Evolutionary conservation across 768 basidiomycete species (phyloP).

Genomic region (Lanmaoa pseudosensibilis): DNA sequence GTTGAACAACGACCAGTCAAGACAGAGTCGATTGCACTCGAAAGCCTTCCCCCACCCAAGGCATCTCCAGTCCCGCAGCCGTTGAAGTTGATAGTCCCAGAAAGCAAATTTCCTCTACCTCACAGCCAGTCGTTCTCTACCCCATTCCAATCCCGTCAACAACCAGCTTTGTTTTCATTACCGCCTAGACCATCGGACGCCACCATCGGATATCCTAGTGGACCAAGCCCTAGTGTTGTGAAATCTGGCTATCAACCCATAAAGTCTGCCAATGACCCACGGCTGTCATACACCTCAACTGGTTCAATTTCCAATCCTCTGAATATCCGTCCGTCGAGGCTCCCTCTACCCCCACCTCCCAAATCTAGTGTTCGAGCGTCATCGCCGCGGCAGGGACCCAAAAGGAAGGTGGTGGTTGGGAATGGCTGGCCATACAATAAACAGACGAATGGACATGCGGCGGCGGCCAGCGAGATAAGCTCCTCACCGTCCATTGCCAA

Average conservation of each 20-base stretch:
- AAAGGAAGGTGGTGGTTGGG: slow-evolving; percentile 41
- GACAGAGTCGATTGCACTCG: slow-evolving; percentile 14
- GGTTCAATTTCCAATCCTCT: slow-evolving; percentile 54
- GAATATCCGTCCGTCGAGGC: slow-evolving; percentile 50
- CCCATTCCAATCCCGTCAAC: slow-evolving; percentile 13
- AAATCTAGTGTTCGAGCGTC: slow-evolving; percentile 11
- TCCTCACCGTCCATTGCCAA: slow-evolving; percentile 21
- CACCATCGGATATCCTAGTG: slow-evolving; percentile 10
- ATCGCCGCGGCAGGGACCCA: slow-evolving; percentile 17
- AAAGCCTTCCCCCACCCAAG: slow-evolving; percentile 14
- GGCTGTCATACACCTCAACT: slow-evolving; percentile 39
- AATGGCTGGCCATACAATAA: slow-evolving; percentile 46
- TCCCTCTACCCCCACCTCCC: slow-evolving; percentile 9
- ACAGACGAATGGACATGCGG: slow-evolving; percentile 29
- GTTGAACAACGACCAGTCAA: slow-evolving; percentile 20
- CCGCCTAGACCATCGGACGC: slow-evolving; percentile 21
- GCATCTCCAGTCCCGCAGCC: slow-evolving; percentile 11
- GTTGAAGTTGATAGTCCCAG: slow-evolving; percentile 11
- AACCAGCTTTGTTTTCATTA: slow-evolving; percentile 11
- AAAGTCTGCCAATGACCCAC: slow-evolving; percentile 30
- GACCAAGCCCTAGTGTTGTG: slow-evolving; percentile 13
- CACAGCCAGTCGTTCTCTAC: slow-evolving; percentile 11
- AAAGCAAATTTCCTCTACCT: slow-evolving; percentile 10
- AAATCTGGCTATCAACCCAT: slow-evolving; percentile 30
- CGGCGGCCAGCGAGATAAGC: slow-evolving; percentile 1